Evolutionary conservation across 2,329 filamentous ascomycete species (phyloP), one percentile per base, ranked within the genome.

Genomic region (Nemania abortiva): DNA sequence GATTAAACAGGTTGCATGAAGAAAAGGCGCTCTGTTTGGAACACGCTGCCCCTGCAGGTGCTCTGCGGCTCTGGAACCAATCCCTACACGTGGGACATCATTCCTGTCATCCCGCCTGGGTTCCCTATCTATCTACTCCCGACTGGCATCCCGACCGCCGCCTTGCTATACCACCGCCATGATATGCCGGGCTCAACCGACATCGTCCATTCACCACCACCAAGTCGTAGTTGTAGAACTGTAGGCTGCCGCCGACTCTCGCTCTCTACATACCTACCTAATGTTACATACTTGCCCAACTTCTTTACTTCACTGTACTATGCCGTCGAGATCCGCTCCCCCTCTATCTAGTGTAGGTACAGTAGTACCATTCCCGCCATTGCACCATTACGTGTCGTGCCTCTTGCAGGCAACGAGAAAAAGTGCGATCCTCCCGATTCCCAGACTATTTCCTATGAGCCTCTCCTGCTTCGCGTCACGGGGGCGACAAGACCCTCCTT

Each of bases 11-110:
- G 63, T 57, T 66, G 66, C 66, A 68, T 52, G 24, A 52, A 52
- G 24, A 27, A 52, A 52, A 29, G 24, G 9, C 24, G 22, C 49
- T 15, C 49, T 52, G 11, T 22, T 37, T 6, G 29, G 29, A 55
- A 55, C 52, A n/a, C 27, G 49, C n/a, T n/a, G 58, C 45, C 67
- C 67, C 68, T 70, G 68, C 68, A 58, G 56, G 9, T 52, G 50
- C 52, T 45, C 62, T 65, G 66, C 34, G 68, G 68, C 68, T 70
- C 68, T 68, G 68, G 34, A 65, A 20, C 64, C 65, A 65, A 67
- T 64, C 31, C 31, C 56, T 34, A 47, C 64, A 66, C 50, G 42
- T 56, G 55, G 55, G n/a, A 62, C 42, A 50, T 6, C 22, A 54
- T 52, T 18, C 34, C 27, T 56, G 10, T 18, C 37, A 56, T 56